phyloP scores from a whole-genome alignment of 106 monocot species.

The Apostasia shenzhenica region DNA sequence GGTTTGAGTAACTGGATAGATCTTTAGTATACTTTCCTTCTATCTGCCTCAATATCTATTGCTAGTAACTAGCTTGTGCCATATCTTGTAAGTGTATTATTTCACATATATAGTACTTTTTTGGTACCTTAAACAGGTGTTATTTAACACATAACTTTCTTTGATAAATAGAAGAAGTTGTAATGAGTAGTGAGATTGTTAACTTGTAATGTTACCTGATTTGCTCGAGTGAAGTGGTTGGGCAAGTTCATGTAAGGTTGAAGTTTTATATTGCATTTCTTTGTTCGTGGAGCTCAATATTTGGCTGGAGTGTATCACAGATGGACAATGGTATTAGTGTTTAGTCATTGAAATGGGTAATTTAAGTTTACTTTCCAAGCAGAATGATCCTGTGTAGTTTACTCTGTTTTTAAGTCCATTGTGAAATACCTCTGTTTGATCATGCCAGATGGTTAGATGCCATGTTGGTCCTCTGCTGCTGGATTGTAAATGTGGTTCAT shows the following conservation, averaged over 20 bases:
- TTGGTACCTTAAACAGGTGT: neutral
- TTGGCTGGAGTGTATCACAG: conserved; percentile 87
- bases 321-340: conserved; percentile 66
- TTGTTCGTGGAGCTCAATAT: conserved; percentile 76
- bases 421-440: no score
- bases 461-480: no score
- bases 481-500: no score
- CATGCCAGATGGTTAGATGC: no score
- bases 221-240: conserved; percentile 53
- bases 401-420: no score
- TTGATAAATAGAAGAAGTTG: no score
- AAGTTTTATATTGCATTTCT: conserved; percentile 97
- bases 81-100: conserved; percentile 61
- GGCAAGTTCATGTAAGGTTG: conserved; percentile 84
- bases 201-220: neutral
- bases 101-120: neutral
- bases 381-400: no score
- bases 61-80: conserved; percentile 69
- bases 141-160: no score
- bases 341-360: neutral
- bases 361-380: neutral
- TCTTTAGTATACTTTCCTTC: conserved; percentile 92
- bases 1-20: conserved; percentile 43
- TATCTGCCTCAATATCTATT: conserved; percentile 64
- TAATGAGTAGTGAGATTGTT: no score